phyloP scores from a whole-genome alignment of 129 eudicot genomes.

The Solidago caesia region DNA sequence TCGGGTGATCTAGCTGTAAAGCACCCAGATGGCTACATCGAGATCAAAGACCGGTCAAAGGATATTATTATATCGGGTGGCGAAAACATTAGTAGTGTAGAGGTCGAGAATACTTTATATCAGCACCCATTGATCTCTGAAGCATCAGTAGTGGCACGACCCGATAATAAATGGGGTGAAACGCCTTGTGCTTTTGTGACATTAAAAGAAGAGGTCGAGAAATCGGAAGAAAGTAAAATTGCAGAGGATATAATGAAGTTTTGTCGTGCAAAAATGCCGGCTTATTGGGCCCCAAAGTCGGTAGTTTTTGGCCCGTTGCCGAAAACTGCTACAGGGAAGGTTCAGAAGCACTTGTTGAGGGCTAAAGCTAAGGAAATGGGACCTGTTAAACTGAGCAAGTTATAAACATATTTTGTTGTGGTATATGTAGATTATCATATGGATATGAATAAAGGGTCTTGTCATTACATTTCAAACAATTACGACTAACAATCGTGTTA shows the following conservation, averaged over 20 bases:
- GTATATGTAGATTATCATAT: slow-evolving; percentile 6
- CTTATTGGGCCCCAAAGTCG: slow-evolving; percentile 76
- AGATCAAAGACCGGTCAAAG: slow-evolving; percentile 81
- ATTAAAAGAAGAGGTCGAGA: slow-evolving; percentile 42
- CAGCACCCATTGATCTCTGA: slow-evolving; percentile 63
- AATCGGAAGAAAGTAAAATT: slow-evolving; percentile 38
- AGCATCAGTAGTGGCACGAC: slow-evolving; percentile 85
- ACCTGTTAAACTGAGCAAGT: slow-evolving; percentile 57
- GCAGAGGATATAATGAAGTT: slow-evolving; percentile 70
- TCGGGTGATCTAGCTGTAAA: slow-evolving; percentile 82
- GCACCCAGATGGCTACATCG: slow-evolving; percentile 78
- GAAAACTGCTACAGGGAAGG: slow-evolving; percentile 88
- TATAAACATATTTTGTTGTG: slow-evolving; percentile 31
- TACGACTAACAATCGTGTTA: neutral
- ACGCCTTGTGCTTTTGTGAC: slow-evolving; percentile 89
- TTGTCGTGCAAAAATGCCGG: slow-evolving; percentile 62
- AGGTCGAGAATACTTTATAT: slow-evolving; percentile 73
- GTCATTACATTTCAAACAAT: neutral
- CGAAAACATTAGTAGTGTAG: slow-evolving; percentile 92
- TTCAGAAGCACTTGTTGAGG: slow-evolving; percentile 81
- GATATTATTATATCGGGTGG: slow-evolving; percentile 95
- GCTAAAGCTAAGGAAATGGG: slow-evolving; percentile 88
- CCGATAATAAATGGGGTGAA: slow-evolving; percentile 80
- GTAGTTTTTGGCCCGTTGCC: slow-evolving; percentile 76
- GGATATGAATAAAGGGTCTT: slow-evolving; percentile 13